Conservation (phyloP, 1,139 yeast species). For the Yamadazyma friedrichii region DNA sequence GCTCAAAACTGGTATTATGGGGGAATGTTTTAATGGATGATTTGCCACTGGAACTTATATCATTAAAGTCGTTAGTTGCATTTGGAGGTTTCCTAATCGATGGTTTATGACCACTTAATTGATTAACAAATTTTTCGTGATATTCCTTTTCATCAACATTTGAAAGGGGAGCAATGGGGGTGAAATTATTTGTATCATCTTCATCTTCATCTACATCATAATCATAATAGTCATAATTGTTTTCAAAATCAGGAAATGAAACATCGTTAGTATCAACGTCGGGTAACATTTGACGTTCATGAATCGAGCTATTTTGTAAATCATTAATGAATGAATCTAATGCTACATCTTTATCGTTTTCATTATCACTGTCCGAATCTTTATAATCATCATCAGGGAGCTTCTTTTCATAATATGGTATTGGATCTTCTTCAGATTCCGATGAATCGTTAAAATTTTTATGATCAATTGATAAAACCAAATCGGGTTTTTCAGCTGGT, state of each 20-base stretch:
- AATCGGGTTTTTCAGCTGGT: not conserved
- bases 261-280: conserved; percentile 22
- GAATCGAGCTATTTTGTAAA: conserved; percentile 25
- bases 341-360: conserved; percentile 16
- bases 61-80: not conserved
- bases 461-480: conserved; percentile 18
- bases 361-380: not conserved
- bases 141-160: conserved; percentile 22
- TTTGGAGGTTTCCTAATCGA: conserved; percentile 26
- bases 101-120: conserved; percentile 28
- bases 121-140: conserved; percentile 30
- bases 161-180: conserved; percentile 32
- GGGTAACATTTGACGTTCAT: conserved; percentile 18
- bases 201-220: conserved; percentile 16
- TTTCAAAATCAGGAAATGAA: conserved; percentile 30
- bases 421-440: conserved; percentile 14
- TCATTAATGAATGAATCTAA: conserved; percentile 40
- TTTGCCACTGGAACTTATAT: conserved; percentile 15
- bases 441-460: conserved; percentile 10
- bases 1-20: conserved; percentile 1
- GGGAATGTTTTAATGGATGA: conserved; percentile 37
- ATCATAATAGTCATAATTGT: conserved; percentile 18
- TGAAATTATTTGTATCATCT: conserved; percentile 14
- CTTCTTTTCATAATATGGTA: conserved; percentile 17
- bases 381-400: conserved; percentile 5